Conservation (phyloP, 1,284 basidiomycete species). For the Ustilago xerochloae region DNA sequence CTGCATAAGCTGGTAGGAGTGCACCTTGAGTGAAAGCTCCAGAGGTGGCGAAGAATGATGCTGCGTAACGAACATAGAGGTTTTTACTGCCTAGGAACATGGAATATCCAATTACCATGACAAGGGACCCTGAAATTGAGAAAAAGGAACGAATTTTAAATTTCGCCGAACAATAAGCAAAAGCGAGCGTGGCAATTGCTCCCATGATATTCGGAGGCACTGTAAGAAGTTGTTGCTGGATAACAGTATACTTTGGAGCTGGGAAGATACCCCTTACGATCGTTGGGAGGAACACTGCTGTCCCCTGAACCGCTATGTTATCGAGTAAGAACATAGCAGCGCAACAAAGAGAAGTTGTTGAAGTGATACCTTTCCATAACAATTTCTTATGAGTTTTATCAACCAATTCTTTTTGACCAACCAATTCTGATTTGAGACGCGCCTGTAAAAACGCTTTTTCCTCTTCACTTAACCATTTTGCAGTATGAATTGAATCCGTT, state of each 20-base stretch:
- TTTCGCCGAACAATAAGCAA: constrained; percentile 65
- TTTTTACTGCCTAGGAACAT: constrained; percentile 59
- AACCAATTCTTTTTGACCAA: constrained; percentile 43
- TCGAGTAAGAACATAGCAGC: constrained; percentile 68
- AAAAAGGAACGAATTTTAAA: constrained; percentile 59
- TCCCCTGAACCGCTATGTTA: constrained; percentile 62
- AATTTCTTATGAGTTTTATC: constrained; percentile 45
- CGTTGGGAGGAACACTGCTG: constrained; percentile 67
- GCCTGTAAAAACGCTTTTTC: constrained; percentile 62
- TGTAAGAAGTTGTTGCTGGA: constrained; percentile 68
- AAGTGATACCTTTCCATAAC: constrained; percentile 48
- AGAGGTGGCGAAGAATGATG: constrained; percentile 59
- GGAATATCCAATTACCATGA: constrained; percentile 66
- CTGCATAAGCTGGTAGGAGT: constrained; percentile 48
- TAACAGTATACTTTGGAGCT: constrained; percentile 52
- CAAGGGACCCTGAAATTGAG: constrained; percentile 53
- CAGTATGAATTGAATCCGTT: constrained; percentile 65
- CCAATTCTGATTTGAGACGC: constrained; percentile 45
- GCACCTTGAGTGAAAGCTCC: constrained; percentile 66
- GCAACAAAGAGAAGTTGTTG: constrained; percentile 45
- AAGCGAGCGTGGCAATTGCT: constrained; percentile 52
- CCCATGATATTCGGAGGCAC: constrained; percentile 68
- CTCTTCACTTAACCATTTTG: constrained; percentile 66
- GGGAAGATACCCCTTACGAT: constrained; percentile 68
- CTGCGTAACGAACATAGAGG: constrained; percentile 58